Percentiles rank a stretch among this genome's conserved stretches.
Evolutionary conservation across 2,329 filamentous ascomycete species (phyloP).

Genomic region (Xylariaceae sp.): DNA sequence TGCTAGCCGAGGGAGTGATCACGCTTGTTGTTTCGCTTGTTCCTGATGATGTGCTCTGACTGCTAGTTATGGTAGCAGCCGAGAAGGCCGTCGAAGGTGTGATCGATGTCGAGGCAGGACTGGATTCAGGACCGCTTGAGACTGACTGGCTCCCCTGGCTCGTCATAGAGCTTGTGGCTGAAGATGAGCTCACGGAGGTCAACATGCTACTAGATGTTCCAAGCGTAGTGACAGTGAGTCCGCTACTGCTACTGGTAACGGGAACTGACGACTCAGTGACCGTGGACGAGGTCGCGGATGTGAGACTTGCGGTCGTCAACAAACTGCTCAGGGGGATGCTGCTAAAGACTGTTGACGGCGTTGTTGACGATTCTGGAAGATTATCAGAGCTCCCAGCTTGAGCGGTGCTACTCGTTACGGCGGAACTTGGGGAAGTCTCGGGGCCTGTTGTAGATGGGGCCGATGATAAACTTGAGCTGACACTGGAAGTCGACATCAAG

Average conservation of each 20-base stretch:
- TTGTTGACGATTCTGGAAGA: not conserved
- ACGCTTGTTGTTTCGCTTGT: not conserved
- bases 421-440: not conserved
- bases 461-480: not conserved
- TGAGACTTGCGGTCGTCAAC: slow-evolving; percentile 26
- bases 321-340: slow-evolving; percentile 22
- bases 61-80: not conserved
- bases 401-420: not conserved
- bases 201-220: slow-evolving; percentile 2
- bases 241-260: slow-evolving; percentile 15
- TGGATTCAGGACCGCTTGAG: not conserved
- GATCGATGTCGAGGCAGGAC: slow-evolving; percentile 4
- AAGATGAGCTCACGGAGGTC: slow-evolving; percentile 7
- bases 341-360: not conserved
- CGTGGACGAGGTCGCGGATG: slow-evolving; percentile 4
- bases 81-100: not conserved
- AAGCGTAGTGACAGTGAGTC: not conserved
- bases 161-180: not conserved
- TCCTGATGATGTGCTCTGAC: not conserved
- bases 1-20: not conserved
- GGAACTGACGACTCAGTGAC: slow-evolving; percentile 11
- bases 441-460: not conserved
- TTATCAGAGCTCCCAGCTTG: not conserved
- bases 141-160: slow-evolving; percentile 7
- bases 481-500: not conserved